Evolutionary conservation across 2,329 filamentous ascomycete genomes (phyloP).

Genomic region (Chrysoporthe puriensis): DNA sequence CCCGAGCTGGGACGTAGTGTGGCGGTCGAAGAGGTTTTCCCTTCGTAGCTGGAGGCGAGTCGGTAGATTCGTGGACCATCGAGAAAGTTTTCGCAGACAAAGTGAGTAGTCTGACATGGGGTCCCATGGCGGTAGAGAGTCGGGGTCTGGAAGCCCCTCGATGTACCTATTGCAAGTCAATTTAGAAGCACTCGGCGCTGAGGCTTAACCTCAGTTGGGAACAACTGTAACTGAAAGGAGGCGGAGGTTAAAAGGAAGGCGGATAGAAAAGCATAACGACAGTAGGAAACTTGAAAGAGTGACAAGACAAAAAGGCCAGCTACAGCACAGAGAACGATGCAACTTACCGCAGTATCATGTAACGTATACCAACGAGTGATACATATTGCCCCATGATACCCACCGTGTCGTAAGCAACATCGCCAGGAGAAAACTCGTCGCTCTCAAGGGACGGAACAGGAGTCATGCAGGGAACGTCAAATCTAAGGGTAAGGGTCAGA

Average conservation of each 20-base stretch:
- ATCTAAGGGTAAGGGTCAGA: background rate
- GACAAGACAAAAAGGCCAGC: background rate
- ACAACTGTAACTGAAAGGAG: background rate
- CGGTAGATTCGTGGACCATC: background rate
- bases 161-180: background rate
- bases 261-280: background rate
- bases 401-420: background rate
- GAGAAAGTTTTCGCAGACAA: background rate
- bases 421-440: background rate
- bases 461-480: background rate
- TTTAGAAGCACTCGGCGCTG: background rate
- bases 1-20: background rate
- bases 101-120: constrained; percentile 3
- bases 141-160: background rate
- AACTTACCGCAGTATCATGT: constrained; percentile 8
- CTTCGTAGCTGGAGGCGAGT: background rate
- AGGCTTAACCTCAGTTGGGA: background rate
- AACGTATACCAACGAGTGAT: background rate
- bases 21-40: constrained; percentile 7
- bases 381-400: constrained; percentile 10
- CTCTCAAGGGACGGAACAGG: constrained; percentile 6
- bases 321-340: background rate
- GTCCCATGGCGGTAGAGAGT: background rate
- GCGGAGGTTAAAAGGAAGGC: background rate
- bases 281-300: background rate